Evolutionary conservation across 2,329 filamentous ascomycete genomes (phyloP), one percentile per base, ranked within the genome.

Genomic region (Plenodomus biglobosus): DNA sequence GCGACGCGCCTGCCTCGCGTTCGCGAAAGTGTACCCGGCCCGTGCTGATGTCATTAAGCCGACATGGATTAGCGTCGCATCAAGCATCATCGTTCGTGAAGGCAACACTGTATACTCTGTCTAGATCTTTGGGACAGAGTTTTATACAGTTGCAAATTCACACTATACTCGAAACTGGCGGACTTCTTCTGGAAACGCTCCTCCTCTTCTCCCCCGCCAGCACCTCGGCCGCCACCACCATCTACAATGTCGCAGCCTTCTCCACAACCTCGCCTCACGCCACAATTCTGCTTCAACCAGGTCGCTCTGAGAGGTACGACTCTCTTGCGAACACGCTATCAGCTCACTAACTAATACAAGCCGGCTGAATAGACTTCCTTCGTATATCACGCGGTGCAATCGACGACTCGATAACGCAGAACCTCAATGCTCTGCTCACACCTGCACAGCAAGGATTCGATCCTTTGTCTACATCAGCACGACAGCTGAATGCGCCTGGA

Each of bases 321-420:
- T 37, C 30, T 37, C 15, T 35, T 27, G 24, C 18, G 15, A 44
- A 30, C 47, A 32, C 21, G 27, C 36, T 52, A 40, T 47, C 53
- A 55, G 46, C 49, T 47, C 62, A 70, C 66, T 69, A 68, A 71
- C 64, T 70, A 68, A 71, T 65, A 41, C 39, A 51, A 52, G 56
- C 50, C 41, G 38, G 46, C 17, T 57, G 48, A 56, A 54, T 65
- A 96, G 94, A 96, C 71, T 99, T 99, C 71, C 81, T 99, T 18
- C 88, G 91, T 34, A 73, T 94, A 57, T 96, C 92, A 8, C 85
- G 94, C 55, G 80, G 84, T 43, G 84, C 88, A 40, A 86, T 96
- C 65, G 94, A 99, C 74, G 94, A 99, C 73, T 90, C 88, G 38
- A 97, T 99, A 66, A 85, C 85, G 1, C 92, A 96, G 66, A 92